Evolutionary conservation across 2,329 filamentous ascomycete species (phyloP), one percentile per base, ranked within the genome.

Genomic region (Fusarium liriodendri): DNA sequence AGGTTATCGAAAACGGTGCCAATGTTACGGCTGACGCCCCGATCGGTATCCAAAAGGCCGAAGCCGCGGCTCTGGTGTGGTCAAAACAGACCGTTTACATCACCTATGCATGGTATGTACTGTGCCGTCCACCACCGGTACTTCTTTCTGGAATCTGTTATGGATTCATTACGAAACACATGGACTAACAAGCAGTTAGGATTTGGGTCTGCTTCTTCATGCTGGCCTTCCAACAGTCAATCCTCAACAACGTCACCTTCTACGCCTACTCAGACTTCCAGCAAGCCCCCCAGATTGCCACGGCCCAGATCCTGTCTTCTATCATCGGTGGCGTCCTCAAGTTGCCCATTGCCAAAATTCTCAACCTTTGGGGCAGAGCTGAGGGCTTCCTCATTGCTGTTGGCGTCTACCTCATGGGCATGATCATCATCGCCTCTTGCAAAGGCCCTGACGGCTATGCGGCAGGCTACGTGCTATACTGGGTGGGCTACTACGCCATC

Each of bases 371-470:
- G 69, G 83, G 83, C 35, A 81, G 83, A 29, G 75, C 81, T 0
- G 79, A 84, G 68, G 81, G 81, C 5, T 84, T 82, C 52, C 71
- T 77, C 3, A 59, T 83, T 40, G 79, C 77, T 57, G 69, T 83
- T 14, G 55, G 75, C 5, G 66, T 84, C 37, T 80, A 77, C 64
- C 82, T 85, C 63, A 80, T 87, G 60, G 82, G 84, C 9, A 64
- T 90, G 70, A 84, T 89, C 58, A 83, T 92, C 76, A 90, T 90
- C 83, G 90, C 90, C n/a, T 83, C 84, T 0, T 90, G 85, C 77
- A 82, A 86, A 6, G 85, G 85, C 54, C 82, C 90, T 25, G 81
- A 85, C 38, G 86, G 85, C 1, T 91, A 80, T 62, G 78, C 78
- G 5, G 79, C 79, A 10, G 79, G 78, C 2, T 84, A 89, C 71